A percentile compares a stretch with the other conserved stretches of the same genome.
These are phyloP conservation scores for Astrocystis sublimbata DNA, from an alignment of 495 filamentous ascomycete genomes.

Conservation along the genomic window DNA sequence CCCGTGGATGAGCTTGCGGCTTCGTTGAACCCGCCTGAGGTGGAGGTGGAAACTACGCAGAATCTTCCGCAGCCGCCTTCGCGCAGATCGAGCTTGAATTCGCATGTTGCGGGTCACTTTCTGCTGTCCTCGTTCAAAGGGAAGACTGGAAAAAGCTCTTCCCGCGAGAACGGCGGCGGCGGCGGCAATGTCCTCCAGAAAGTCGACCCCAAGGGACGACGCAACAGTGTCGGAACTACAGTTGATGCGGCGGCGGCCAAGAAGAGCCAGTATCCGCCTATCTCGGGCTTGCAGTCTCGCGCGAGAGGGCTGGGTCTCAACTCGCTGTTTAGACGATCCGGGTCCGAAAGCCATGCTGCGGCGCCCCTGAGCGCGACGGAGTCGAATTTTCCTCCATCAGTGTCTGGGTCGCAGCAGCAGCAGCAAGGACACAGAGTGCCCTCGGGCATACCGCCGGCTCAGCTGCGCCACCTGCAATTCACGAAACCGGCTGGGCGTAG, in stretches of 20 bases:
- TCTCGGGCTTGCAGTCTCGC: conserved; percentile 38
- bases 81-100: conserved; percentile 46
- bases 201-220: conserved; percentile 33
- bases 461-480: conserved; percentile 17
- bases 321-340: conserved; percentile 40
- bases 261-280: conserved; percentile 49
- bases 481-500: conserved; percentile 22
- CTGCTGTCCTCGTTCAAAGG: conserved; percentile 20
- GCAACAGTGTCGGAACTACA: conserved; percentile 35
- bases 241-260: conserved; percentile 26
- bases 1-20: conserved; percentile 39
- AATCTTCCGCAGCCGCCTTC: conserved; percentile 37
- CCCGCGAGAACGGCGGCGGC: conserved; percentile 15
- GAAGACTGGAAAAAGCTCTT: conserved; percentile 31
- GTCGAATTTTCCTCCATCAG: conserved; percentile 31
- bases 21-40: conserved; percentile 32
- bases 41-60: conserved; percentile 26
- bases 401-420: not conserved
- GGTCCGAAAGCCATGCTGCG: conserved; percentile 28
- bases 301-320: conserved; percentile 37
- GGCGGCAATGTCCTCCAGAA: no score
- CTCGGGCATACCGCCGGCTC: conserved; percentile 12
- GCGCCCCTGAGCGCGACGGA: conserved; percentile 39
- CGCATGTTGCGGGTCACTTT: conserved; percentile 33
- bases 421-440: no score